Percentiles rank a stretch among this genome's conserved stretches.
Conservation (phyloP, 257 asterid species). For the Primulina eburnea region DNA sequence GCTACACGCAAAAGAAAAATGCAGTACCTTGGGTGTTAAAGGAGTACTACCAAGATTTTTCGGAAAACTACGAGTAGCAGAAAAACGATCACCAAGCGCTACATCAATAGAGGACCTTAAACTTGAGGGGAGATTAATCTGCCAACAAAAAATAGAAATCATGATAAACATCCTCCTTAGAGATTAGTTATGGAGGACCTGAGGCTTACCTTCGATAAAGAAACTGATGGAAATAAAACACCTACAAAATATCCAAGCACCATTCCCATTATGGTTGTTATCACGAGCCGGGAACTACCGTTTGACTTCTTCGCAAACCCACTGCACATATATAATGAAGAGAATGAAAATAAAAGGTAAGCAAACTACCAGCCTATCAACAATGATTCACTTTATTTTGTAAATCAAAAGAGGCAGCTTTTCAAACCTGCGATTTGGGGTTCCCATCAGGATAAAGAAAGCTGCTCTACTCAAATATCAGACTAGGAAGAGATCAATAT, state of each 20-base stretch:
- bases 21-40: slow-evolving; percentile 75
- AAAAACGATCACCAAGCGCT: slow-evolving; percentile 42
- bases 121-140: slow-evolving; percentile 86
- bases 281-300: slow-evolving; percentile 64
- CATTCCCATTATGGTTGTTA: slow-evolving; percentile 86
- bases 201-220: slow-evolving; percentile 65
- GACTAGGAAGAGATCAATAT: slow-evolving; percentile 52
- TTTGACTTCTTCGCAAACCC: slow-evolving; percentile 71
- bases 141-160: slow-evolving; percentile 26
- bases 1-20: slow-evolving; percentile 18
- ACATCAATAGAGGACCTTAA: slow-evolving; percentile 60
- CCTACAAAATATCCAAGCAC: slow-evolving; percentile 91
- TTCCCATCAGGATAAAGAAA: slow-evolving; percentile 62
- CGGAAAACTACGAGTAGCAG: slow-evolving; percentile 70
- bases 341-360: slow-evolving; percentile 12
- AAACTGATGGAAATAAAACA: slow-evolving; percentile 83
- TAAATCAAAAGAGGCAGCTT: slow-evolving; percentile 17
- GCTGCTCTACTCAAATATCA: slow-evolving; percentile 57
- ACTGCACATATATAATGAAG: slow-evolving; percentile 43
- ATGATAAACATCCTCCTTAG: neutral
- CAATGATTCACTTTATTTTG: neutral
- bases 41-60: slow-evolving; percentile 94
- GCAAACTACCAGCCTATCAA: slow-evolving; percentile 10
- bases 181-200: slow-evolving; percentile 15
- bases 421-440: slow-evolving; percentile 69